phyloP scores from a whole-genome alignment of 2,329 filamentous ascomycete genomes.

The Gyromitra esculenta region DNA sequence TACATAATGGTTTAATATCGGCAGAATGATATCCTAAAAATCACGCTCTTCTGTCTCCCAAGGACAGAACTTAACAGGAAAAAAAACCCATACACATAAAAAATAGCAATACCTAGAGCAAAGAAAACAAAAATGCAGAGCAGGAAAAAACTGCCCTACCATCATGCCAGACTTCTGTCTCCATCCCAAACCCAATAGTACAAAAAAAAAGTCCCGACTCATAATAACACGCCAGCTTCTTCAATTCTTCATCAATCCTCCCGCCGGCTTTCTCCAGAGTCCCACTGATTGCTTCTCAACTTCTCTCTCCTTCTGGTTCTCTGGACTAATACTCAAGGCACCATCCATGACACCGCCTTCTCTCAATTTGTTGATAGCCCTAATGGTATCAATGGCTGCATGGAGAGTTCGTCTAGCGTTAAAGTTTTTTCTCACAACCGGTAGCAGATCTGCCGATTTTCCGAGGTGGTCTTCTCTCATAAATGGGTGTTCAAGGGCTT shows the following conservation, averaged over 20 bases:
- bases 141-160: neutral
- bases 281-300: conserved; percentile 72
- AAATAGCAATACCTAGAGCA: conserved; percentile 13
- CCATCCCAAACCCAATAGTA: conserved; percentile 1
- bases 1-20: neutral
- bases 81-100: conserved; percentile 8
- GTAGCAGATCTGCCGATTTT: conserved; percentile 68
- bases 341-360: conserved; percentile 75
- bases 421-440: conserved; percentile 78
- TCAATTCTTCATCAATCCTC: conserved; percentile 55
- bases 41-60: conserved; percentile 2
- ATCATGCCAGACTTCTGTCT: conserved; percentile 9
- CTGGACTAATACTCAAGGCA: conserved; percentile 63
- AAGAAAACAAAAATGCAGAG: conserved; percentile 8
- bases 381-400: conserved; percentile 75
- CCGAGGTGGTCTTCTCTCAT: conserved; percentile 66
- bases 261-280: conserved; percentile 66
- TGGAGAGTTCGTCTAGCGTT: conserved; percentile 75
- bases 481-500: conserved; percentile 74
- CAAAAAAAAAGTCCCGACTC: conserved; percentile 16
- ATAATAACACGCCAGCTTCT: neutral
- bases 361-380: conserved; percentile 75
- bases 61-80: neutral
- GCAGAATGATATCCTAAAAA: neutral
- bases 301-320: conserved; percentile 67